phyloP scores from a whole-genome alignment of 495 filamentous ascomycete species.

The Lepidopterella palustris region DNA sequence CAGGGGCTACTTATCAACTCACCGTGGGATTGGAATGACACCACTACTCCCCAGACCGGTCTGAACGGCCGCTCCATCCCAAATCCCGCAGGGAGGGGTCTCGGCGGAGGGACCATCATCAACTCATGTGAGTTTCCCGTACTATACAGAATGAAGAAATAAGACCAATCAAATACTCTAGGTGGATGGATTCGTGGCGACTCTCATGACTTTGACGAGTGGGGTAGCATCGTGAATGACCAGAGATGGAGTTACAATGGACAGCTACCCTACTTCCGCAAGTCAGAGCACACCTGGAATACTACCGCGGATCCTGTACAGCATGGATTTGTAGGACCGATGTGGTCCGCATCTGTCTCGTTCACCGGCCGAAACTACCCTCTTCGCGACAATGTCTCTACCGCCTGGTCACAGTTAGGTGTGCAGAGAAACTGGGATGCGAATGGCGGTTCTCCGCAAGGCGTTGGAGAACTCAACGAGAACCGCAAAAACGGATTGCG shows the following conservation, averaged over 20 bases:
- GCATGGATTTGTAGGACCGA: slow-evolving; percentile 7
- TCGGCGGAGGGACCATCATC: slow-evolving; percentile 1
- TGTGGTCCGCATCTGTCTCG: not conserved
- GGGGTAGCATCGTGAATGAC: slow-evolving; percentile 4
- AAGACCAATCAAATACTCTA: not conserved
- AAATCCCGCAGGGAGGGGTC: not conserved
- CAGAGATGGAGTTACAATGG: slow-evolving; percentile 5
- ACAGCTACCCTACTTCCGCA: slow-evolving; percentile 14
- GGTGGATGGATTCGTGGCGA: slow-evolving; percentile 13
- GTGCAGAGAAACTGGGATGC: not conserved
- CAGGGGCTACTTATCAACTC: not conserved
- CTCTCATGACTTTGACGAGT: slow-evolving; percentile 4
- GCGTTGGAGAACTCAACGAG: not conserved
- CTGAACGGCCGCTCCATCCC: not conserved
- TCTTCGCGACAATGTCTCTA: not conserved
- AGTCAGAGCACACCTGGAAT: not conserved
- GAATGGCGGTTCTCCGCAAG: slow-evolving; percentile 4
- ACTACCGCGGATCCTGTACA: not conserved
- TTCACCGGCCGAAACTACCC: slow-evolving; percentile 4
- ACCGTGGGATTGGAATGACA: not conserved
- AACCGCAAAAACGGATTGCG: slow-evolving; percentile 7
- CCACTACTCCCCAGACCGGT: not conserved
- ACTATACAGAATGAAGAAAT: not conserved
- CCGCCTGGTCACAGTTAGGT: slow-evolving; percentile 3
- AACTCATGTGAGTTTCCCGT: not conserved